Conservation (phyloP, 352 stramenopile genomes). For the Peronospora belbahrii region DNA sequence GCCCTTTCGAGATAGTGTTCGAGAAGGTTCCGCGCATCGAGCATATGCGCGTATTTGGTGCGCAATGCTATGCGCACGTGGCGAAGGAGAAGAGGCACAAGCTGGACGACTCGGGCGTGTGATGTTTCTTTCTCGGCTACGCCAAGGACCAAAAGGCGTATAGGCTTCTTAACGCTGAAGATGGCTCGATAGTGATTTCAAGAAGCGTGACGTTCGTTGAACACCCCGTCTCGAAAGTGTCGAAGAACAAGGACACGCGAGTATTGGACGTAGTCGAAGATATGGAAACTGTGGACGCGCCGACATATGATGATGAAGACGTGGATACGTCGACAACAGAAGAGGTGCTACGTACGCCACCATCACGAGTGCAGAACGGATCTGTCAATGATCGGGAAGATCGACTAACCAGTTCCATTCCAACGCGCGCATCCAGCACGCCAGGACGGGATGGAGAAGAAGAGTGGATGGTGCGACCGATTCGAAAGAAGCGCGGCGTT, state of each 20-base stretch:
- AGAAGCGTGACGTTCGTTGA: not conserved
- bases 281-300: not conserved
- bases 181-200: not conserved
- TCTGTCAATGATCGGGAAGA: not conserved
- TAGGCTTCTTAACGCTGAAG: not conserved
- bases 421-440: not conserved
- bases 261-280: not conserved
- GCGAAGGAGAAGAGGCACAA: not conserved
- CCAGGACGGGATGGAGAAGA: not conserved
- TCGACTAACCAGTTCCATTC: not conserved
- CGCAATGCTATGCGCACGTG: not conserved
- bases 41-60: slow-evolving; percentile 1
- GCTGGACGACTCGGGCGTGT: not conserved
- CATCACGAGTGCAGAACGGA: not conserved
- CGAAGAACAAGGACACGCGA: not conserved
- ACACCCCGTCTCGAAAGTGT: not conserved
- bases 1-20: not conserved
- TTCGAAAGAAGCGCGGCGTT: not conserved
- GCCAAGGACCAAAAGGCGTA: not conserved
- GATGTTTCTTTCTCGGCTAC: not conserved
- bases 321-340: not conserved
- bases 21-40: not conserved
- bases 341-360: not conserved
- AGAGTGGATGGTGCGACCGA: not conserved
- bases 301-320: not conserved